Percentiles rank a stretch among this genome's conserved stretches.
These are phyloP conservation scores for Galerina marginata DNA, from an alignment of 768 basidiomycete species.

Conservation along the genomic window DNA sequence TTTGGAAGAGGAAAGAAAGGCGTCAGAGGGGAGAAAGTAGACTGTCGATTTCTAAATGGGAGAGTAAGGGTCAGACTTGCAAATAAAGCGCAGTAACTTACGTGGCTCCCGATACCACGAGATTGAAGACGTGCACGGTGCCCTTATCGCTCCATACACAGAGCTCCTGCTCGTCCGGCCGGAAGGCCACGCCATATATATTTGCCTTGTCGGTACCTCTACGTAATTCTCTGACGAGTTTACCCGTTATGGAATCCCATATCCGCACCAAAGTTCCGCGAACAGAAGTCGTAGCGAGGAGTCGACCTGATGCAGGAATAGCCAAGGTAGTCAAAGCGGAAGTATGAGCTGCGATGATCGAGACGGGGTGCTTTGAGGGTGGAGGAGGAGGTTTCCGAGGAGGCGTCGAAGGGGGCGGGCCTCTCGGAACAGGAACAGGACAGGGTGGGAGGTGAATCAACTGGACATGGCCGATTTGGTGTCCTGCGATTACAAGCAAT, in stretches of 20 bases:
- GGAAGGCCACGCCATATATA: conserved; percentile 89
- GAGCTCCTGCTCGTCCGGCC: conserved; percentile 84
- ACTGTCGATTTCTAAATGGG: conserved; percentile 75
- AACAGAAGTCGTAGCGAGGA: conserved; percentile 84
- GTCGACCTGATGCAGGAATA: conserved; percentile 74
- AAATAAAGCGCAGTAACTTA: conserved; percentile 43
- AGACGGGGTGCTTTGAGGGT: conserved; percentile 66
- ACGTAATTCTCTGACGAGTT: conserved; percentile 78
- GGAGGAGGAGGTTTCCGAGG: conserved; percentile 62
- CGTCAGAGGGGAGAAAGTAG: conserved; percentile 78
- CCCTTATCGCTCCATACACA: conserved; percentile 97
- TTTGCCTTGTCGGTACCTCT: conserved; percentile 90
- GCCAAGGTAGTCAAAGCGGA: conserved; percentile 81
- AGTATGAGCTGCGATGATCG: conserved; percentile 86
- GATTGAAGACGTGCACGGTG: conserved; percentile 87
- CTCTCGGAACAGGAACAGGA: conserved; percentile 58
- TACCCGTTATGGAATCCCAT: conserved; percentile 80
- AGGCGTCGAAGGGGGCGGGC: conserved; percentile 58
- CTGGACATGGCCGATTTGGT: conserved; percentile 88
- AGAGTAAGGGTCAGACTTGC: conserved; percentile 8
- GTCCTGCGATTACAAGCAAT: conserved; percentile 83
- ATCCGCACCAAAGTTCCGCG: conserved; percentile 87
- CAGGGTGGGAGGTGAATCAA: conserved; percentile 86
- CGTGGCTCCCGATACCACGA: conserved; percentile 69
- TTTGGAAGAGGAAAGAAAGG: conserved; percentile 85